Percentiles rank a stretch among this genome's conserved stretches.
phyloP scores from a whole-genome alignment of 2,329 filamentous ascomycete species.

The Fusarium sp. region DNA sequence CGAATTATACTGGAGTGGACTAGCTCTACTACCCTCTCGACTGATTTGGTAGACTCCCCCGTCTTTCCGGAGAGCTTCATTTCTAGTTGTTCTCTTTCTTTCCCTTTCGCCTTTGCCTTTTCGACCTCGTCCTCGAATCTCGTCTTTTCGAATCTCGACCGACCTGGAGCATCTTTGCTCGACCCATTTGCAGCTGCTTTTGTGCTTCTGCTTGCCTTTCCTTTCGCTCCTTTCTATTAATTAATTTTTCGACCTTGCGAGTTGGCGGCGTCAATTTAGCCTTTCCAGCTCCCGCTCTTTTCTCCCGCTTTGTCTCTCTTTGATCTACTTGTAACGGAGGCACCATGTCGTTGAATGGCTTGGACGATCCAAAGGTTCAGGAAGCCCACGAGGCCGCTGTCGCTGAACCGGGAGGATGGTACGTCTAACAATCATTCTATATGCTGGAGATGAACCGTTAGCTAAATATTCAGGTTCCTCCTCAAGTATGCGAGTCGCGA shows the following conservation, averaged over 20 bases:
- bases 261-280: constrained; percentile 3
- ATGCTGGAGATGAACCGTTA: not conserved
- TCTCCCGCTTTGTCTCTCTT: constrained; percentile 7
- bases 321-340: constrained; percentile 36
- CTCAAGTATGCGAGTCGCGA: constrained; percentile 92
- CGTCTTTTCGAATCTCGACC: not conserved
- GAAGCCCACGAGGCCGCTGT: constrained; percentile 85
- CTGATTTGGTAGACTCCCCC: constrained; percentile 35
- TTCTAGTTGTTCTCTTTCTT: constrained; percentile 13
- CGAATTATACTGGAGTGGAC: constrained; percentile 35
- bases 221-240: constrained; percentile 23
- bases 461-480: constrained; percentile 76
- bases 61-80: constrained; percentile 36
- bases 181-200: constrained; percentile 11
- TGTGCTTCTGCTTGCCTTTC: constrained; percentile 14
- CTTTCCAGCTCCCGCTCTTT: constrained; percentile 4
- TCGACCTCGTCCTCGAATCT: constrained; percentile 1
- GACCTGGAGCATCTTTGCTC: constrained; percentile 10
- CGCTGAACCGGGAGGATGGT: constrained; percentile 94
- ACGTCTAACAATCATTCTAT: constrained; percentile 50
- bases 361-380: constrained; percentile 82
- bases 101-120: constrained; percentile 8
- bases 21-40: constrained; percentile 19
- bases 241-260: constrained; percentile 10
- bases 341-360: constrained; percentile 93